These are phyloP conservation scores for Geotrichum siamense DNA, from an alignment of 1,139 yeast genomes.

Conservation along the genomic window DNA sequence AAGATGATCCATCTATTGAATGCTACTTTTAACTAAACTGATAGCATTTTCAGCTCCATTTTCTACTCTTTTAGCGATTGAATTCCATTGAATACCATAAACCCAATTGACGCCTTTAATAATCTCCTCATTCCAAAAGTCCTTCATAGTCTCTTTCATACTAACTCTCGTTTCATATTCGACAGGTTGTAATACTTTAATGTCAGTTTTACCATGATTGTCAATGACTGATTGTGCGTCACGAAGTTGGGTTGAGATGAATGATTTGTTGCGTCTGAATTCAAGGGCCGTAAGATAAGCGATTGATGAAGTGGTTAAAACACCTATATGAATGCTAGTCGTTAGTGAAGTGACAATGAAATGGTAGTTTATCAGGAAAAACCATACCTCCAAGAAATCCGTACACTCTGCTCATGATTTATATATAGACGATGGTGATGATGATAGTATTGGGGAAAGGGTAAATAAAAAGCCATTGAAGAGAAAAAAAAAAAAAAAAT, in stretches of 20 bases:
- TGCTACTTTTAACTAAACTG: constrained; percentile 11
- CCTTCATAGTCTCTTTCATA: constrained; percentile 59
- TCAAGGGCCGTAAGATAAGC: constrained; percentile 60
- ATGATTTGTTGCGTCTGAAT: constrained; percentile 44
- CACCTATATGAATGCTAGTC: constrained; percentile 47
- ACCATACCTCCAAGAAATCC: constrained; percentile 57
- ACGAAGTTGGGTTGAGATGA: constrained; percentile 44
- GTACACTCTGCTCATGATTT: constrained; percentile 49
- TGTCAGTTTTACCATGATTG: constrained; percentile 32
- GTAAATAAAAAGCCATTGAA: background rate
- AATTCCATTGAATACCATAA: constrained; percentile 31
- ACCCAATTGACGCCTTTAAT: constrained; percentile 58
- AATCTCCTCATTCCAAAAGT: constrained; percentile 77
- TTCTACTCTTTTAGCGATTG: constrained; percentile 16
- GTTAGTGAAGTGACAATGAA: background rate
- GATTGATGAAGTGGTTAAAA: constrained; percentile 55
- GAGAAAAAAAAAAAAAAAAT: background rate
- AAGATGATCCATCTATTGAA: constrained; percentile 12
- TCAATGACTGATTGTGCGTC: constrained; percentile 46
- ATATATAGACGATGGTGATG: background rate
- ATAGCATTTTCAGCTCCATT: constrained; percentile 14
- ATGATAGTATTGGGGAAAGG: background rate
- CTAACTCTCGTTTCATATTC: constrained; percentile 43
- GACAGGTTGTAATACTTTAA: constrained; percentile 20
- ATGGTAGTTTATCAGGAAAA: no score